Conservation (phyloP, 2,329 filamentous ascomycete genomes). For the Paecilomyces dactylethromorphus region DNA sequence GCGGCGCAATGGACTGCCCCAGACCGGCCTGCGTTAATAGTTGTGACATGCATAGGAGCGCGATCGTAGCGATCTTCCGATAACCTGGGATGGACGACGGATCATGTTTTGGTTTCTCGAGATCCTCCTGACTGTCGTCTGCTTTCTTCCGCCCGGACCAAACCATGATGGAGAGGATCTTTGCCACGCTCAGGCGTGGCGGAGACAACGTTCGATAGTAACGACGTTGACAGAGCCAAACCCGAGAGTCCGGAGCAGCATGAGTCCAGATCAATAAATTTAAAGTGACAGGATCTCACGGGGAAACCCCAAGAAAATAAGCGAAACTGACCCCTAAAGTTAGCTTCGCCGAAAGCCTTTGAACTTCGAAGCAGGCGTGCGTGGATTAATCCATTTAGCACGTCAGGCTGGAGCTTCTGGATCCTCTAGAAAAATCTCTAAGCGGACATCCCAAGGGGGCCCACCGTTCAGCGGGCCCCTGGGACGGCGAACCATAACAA, state of each 20-base stretch:
- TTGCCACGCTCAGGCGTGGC: not conserved
- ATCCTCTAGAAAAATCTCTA: not conserved
- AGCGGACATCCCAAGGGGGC: not conserved
- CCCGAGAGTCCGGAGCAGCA: not conserved
- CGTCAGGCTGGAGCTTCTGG: not conserved
- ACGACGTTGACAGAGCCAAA: not conserved
- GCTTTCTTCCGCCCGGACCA: not conserved
- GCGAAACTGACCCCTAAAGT: not conserved
- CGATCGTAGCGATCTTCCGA: not conserved
- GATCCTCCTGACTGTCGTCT: too few relatives aligned
- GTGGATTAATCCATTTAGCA: not conserved
- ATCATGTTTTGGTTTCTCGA: not conserved
- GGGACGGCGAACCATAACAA: not conserved
- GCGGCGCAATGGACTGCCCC: conserved; percentile 2
- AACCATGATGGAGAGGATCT: not conserved
- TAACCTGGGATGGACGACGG: not conserved
- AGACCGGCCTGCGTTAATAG: conserved; percentile 2
- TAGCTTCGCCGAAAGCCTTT: not conserved
- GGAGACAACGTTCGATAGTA: not conserved
- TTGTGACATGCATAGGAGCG: not conserved
- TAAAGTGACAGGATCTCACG: not conserved
- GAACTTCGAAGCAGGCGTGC: not conserved
- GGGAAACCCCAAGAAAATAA: not conserved
- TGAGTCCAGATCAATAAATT: not conserved
- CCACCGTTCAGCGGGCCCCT: not conserved